These are phyloP conservation scores for Penicillium alfredii DNA, from an alignment of 495 filamentous ascomycete species.

Conservation along the genomic window DNA sequence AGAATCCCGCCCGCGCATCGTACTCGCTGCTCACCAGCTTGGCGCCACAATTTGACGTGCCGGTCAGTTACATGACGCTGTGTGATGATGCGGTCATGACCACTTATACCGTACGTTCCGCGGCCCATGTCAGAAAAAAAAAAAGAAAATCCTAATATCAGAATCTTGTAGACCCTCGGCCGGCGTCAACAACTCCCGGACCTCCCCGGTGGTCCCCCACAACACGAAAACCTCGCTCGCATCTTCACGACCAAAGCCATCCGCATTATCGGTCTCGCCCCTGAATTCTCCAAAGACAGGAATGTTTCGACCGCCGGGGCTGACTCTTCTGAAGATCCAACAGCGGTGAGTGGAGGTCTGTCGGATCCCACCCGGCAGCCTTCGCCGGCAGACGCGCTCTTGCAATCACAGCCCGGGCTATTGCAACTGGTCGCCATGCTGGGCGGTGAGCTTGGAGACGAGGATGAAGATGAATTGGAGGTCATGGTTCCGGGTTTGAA, in stretches of 20 bases:
- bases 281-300: conserved; percentile 10
- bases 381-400: conserved; percentile 9
- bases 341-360: conserved; percentile 2
- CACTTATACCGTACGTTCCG: conserved; percentile 30
- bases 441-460: conserved; percentile 17
- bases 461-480: conserved; percentile 12
- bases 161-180: conserved; percentile 28
- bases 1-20: conserved; percentile 24
- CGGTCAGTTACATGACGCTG: conserved; percentile 36
- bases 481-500: conserved; percentile 1
- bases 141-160: conserved; percentile 7
- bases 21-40: conserved; percentile 34
- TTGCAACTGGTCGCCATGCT: conserved; percentile 30
- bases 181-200: conserved; percentile 23
- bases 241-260: conserved; percentile 36
- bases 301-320: conserved; percentile 1
- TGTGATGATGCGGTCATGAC: conserved; percentile 38
- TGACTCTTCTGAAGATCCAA: not conserved
- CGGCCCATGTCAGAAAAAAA: not conserved
- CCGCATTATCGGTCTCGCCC: conserved; percentile 32
- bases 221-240: conserved; percentile 20
- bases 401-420: conserved; percentile 21
- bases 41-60: conserved; percentile 30
- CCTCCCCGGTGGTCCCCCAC: conserved; percentile 12
- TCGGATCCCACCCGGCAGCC: conserved; percentile 6